Conservation (phyloP, 306 rosid species). For the Astragalus membranaceus region DNA sequence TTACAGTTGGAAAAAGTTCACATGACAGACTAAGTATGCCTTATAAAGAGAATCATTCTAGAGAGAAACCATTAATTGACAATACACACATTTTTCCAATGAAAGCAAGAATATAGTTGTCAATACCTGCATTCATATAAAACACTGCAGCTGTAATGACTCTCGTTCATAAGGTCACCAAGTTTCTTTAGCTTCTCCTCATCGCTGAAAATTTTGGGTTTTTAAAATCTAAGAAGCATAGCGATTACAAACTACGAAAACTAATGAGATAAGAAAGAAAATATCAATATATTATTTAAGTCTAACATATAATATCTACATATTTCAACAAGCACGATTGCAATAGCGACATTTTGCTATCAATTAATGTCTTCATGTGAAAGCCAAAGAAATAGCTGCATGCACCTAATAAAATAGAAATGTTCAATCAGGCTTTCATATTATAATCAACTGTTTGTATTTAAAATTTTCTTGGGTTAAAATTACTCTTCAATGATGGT, state of each 20-base stretch:
- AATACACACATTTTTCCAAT: background rate
- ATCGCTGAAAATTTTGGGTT: conserved; percentile 49
- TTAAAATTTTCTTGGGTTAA: background rate
- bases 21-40: background rate
- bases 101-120: background rate
- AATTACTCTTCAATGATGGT: background rate
- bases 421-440: conserved; percentile 1
- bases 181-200: conserved; percentile 73
- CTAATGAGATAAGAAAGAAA: background rate
- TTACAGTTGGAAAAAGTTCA: background rate
- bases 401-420: background rate
- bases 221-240: background rate
- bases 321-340: background rate
- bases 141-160: conserved; percentile 93
- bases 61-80: background rate
- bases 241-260: background rate
- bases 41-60: background rate
- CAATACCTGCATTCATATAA: conserved; percentile 96
- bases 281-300: background rate
- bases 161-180: conserved; percentile 93
- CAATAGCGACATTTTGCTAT: background rate
- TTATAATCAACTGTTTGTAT: background rate
- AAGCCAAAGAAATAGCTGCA: background rate
- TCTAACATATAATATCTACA: background rate
- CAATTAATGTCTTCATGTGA: background rate